Conservation (phyloP, 257 asterid species). For the Solanum corneliomulleri region DNA sequence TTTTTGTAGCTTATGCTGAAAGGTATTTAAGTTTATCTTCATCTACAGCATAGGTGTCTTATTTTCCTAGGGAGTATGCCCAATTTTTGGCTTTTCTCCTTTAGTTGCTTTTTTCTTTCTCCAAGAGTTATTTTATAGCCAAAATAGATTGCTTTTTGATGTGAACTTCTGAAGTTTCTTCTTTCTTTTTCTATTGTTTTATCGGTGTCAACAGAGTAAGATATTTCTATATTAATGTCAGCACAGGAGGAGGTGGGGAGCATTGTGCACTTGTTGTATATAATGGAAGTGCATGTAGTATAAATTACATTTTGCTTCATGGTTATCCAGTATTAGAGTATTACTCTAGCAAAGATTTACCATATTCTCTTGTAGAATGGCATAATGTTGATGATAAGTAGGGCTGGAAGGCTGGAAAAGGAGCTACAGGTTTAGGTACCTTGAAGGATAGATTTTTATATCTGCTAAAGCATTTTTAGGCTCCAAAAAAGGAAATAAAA, state of each 20-base stretch:
- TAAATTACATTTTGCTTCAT: not conserved
- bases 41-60: not conserved
- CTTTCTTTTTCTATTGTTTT: not conserved
- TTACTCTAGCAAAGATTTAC: slow-evolving; percentile 58
- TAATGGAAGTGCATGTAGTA: not conserved
- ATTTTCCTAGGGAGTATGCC: not conserved
- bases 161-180: not conserved
- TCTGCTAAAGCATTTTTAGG: slow-evolving; percentile 25
- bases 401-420: slow-evolving; percentile 62
- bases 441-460: slow-evolving; percentile 48
- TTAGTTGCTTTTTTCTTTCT: not conserved
- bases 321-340: slow-evolving; percentile 13
- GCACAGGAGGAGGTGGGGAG: slow-evolving; percentile 27
- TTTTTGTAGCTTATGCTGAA: not conserved
- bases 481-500: not conserved
- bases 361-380: slow-evolving; percentile 72
- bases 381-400: slow-evolving; percentile 74
- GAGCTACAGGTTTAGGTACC: slow-evolving; percentile 33
- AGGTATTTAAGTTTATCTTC: not conserved
- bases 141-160: not conserved
- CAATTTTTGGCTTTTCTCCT: not conserved
- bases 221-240: not conserved
- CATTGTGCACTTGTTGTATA: not conserved
- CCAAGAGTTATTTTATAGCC: not conserved
- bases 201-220: not conserved